Conservation (phyloP, 2,329 filamentous ascomycete genomes). For the Lachnellula suecica region DNA sequence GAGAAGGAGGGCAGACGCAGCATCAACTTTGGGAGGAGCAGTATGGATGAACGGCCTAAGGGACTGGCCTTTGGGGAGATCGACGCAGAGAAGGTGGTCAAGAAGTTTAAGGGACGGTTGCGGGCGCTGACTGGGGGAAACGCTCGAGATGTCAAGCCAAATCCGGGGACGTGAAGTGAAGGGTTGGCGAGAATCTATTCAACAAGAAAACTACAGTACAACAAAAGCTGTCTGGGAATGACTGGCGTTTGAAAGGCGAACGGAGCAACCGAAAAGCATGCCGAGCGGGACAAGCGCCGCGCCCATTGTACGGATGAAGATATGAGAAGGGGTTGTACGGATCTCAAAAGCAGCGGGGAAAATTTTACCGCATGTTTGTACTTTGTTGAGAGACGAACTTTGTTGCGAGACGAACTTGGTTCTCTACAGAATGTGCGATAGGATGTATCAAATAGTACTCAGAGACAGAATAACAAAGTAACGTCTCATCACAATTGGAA, state of each 20-base stretch:
- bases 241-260: not conserved
- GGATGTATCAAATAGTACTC: too few species aligned
- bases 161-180: constrained; percentile 19
- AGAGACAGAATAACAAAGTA: too few species aligned
- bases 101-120: constrained; percentile 22
- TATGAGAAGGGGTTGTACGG: not conserved
- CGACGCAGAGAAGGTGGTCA: constrained; percentile 11
- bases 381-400: too few species aligned
- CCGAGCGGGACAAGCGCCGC: not conserved
- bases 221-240: not conserved
- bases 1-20: constrained; percentile 16
- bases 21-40: constrained; percentile 15
- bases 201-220: not conserved
- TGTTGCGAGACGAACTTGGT: too few species aligned
- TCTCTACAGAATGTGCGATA: too few species aligned
- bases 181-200: not conserved
- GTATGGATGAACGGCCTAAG: constrained; percentile 15
- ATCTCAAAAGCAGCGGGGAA: not conserved
- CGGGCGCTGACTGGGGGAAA: constrained; percentile 22
- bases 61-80: constrained; percentile 3
- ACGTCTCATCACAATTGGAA: too few species aligned
- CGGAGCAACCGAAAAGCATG: not conserved
- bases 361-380: not conserved
- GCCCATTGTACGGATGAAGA: not conserved
- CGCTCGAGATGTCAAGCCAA: constrained; percentile 18